A percentile compares a stretch with the other conserved stretches of the same genome.
phyloP scores from a whole-genome alignment of 2,329 filamentous ascomycete genomes.

The Xylariales sp. region DNA sequence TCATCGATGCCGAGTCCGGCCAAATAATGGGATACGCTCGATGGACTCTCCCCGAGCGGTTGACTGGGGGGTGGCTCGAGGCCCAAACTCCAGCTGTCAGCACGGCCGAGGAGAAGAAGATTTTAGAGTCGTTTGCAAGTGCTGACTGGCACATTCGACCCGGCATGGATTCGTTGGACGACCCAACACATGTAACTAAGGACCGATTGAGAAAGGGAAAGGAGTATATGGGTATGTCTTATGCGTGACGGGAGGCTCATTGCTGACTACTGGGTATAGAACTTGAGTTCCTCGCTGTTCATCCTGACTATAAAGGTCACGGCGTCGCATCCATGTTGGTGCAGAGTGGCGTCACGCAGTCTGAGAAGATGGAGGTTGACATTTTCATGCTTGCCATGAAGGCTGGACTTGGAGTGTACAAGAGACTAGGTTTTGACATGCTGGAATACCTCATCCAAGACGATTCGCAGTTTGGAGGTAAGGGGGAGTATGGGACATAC shows the following conservation, averaged over 20 bases:
- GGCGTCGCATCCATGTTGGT: conserved; percentile 19
- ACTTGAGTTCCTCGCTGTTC: conserved; percentile 18
- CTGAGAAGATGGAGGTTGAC: conserved; percentile 16
- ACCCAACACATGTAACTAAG: neutral
- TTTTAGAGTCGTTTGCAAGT: conserved; percentile 7
- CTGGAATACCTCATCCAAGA: conserved; percentile 17
- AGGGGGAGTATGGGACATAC: conserved; percentile 15
- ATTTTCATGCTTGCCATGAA: conserved; percentile 18
- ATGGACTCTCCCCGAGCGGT: conserved; percentile 16
- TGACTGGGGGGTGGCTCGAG: conserved; percentile 13
- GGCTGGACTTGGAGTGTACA: conserved; percentile 15
- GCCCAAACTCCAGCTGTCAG: conserved; percentile 13
- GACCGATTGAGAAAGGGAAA: neutral
- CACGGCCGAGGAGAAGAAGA: conserved; percentile 10
- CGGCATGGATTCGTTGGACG: conserved; percentile 12
- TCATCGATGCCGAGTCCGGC: conserved; percentile 9
- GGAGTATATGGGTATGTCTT: conserved; percentile 1
- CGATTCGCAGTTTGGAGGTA: conserved; percentile 16
- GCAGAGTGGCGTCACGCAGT: conserved; percentile 15
- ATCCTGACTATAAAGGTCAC: conserved; percentile 17
- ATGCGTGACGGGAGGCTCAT: neutral
- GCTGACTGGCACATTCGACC: conserved; percentile 11
- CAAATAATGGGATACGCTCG: conserved; percentile 11
- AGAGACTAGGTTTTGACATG: conserved; percentile 17
- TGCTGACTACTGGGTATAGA: neutral